Evolutionary conservation across 495 filamentous ascomycete species (phyloP), one percentile per base, ranked within the genome.

Genomic region (Daldinia concentrica): DNA sequence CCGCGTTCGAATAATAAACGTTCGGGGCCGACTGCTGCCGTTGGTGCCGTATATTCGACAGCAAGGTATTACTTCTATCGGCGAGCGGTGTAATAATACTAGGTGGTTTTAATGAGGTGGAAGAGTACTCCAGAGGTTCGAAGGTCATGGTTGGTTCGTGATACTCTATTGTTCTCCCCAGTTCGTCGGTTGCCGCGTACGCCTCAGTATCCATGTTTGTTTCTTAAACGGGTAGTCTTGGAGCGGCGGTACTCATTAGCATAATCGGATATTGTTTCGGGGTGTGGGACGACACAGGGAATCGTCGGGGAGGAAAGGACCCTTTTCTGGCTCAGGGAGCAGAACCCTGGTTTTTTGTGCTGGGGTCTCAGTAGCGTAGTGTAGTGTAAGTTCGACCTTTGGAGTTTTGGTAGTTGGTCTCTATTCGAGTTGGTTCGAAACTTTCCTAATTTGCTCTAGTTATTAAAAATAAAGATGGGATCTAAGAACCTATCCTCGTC

Each of bases 211-310:
- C 56, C 56, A 72, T 68, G 36, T 56, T 72, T 60, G 70, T 51
- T 24, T 62, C 56, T 32, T 27, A 29, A 64, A 66, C 45, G 48
- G 73, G 52, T 45, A 58, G 30, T 61, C 60, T 59, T 48, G 56
- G 62, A 63, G 58, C 66, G 67, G 77, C 70, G 67, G 72, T 76
- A 71, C 68, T 67, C 72, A 78, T 82, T 82, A 82, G 81, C 81
- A 83, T 84, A 76, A 77, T 79, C 68, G 64, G 61, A 69, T 81
- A 80, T 77, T 79, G 81, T 79, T 79, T 81, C 78, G 78, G 75
- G 66, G 59, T 59, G 74, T 63, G 39, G 55, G 22, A 74, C 69
- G 22, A 73, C 64, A 63, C 71, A 66, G 57, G 69, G 68, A 29
- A 50, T 57, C 57, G 24, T 32, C 61, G 37, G 60, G 59, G 26